phyloP scores from a whole-genome alignment of 352 stramenopile genomes.

The Lagenidium sp. region DNA sequence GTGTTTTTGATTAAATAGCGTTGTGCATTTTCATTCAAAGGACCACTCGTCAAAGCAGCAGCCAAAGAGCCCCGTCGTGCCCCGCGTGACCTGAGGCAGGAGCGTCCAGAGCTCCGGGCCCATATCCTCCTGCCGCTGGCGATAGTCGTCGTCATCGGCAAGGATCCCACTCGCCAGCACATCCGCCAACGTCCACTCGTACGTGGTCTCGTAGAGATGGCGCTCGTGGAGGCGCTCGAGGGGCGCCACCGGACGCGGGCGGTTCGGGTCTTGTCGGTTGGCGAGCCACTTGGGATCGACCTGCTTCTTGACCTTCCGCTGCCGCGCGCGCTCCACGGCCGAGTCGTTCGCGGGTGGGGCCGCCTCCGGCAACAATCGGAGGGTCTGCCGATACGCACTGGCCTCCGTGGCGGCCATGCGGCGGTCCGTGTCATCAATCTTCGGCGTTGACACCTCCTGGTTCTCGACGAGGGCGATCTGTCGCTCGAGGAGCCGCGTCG shows the following conservation, averaged over 20 bases:
- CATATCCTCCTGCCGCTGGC: not conserved
- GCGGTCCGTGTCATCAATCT: constrained; percentile 27
- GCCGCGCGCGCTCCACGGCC: constrained; percentile 30
- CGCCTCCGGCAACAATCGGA: not conserved
- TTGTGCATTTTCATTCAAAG: not conserved
- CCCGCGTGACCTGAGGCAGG: constrained; percentile 21
- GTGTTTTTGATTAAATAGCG: constrained; percentile 15
- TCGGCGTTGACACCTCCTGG: not conserved
- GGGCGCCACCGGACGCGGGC: constrained; percentile 31
- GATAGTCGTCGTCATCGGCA: constrained; percentile 25
- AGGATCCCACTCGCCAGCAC: constrained; percentile 28
- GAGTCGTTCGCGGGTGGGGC: constrained; percentile 10
- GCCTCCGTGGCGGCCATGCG: constrained; percentile 46
- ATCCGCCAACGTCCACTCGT: constrained; percentile 21
- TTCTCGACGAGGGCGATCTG: constrained; percentile 14
- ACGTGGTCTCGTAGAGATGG: constrained; percentile 35
- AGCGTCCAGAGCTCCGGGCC: not conserved
- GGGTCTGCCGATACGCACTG: constrained; percentile 14
- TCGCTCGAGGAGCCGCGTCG: constrained; percentile 26
- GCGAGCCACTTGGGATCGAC: constrained; percentile 54
- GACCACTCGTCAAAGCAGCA: constrained; percentile 45
- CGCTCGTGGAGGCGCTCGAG: constrained; percentile 39
- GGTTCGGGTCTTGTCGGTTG: constrained; percentile 33
- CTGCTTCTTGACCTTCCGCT: constrained; percentile 59
- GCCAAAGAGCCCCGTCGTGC: constrained; percentile 34